These are phyloP conservation scores for Firmiana major DNA, from an alignment of 345 rosid genomes.

Conservation along the genomic window DNA sequence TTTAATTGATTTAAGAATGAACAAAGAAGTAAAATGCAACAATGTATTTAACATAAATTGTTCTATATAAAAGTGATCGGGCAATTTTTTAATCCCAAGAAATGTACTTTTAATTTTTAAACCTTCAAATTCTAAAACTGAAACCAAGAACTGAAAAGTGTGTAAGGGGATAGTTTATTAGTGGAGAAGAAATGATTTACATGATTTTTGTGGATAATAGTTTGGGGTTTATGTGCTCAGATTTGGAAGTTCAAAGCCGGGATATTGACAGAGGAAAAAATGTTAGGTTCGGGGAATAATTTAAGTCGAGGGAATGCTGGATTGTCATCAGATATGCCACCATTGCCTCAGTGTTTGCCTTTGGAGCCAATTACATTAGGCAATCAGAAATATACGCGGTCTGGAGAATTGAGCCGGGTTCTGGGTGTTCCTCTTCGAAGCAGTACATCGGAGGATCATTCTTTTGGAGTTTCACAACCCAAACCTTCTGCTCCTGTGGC, in stretches of 20 bases:
- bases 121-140: neutral
- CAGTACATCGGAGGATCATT: constrained; percentile 54
- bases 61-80: neutral
- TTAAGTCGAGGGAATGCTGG: constrained; percentile 47
- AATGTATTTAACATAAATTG: neutral
- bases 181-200: neutral
- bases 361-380: constrained; percentile 80
- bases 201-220: neutral
- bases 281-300: constrained; percentile 58
- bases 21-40: neutral
- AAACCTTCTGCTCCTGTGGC: constrained; percentile 64
- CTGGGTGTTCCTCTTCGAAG: constrained; percentile 62
- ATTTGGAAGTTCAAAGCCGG: constrained; percentile 16
- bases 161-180: neutral
- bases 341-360: constrained; percentile 55
- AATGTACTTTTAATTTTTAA: neutral
- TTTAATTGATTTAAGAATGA: neutral
- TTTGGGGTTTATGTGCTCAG: neutral
- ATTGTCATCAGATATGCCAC: constrained; percentile 54
- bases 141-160: neutral
- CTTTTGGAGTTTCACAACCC: constrained; percentile 53
- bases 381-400: constrained; percentile 57
- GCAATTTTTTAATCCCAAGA: neutral
- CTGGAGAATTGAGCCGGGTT: constrained; percentile 76
- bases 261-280: constrained; percentile 30